Conservation (phyloP, 495 filamentous ascomycete species). For the Neurospora tetrasperma region DNA sequence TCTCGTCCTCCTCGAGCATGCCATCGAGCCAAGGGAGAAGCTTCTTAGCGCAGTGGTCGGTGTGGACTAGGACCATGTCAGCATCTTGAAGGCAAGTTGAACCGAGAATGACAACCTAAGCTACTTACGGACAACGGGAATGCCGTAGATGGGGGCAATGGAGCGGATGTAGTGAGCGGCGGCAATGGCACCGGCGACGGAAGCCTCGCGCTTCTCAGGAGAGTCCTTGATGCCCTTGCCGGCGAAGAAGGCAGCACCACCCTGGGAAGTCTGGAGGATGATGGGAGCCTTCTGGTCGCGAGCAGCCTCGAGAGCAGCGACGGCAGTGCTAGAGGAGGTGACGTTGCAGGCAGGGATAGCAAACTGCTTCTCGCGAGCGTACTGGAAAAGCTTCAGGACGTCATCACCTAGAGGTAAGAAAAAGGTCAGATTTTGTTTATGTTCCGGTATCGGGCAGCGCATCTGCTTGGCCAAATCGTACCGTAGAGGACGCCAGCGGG, state of each 20-base stretch:
- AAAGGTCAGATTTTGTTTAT: neutral
- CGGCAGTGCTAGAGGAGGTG: conserved; percentile 82
- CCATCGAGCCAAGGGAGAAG: conserved; percentile 90
- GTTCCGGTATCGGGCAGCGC: conserved; percentile 4
- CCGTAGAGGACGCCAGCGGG: conserved; percentile 9
- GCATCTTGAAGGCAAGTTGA: neutral
- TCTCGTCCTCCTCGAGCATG: conserved; percentile 86
- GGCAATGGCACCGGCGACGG: conserved; percentile 77
- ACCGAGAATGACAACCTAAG: neutral
- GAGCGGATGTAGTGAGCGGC: conserved; percentile 89
- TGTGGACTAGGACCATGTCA: conserved; percentile 13
- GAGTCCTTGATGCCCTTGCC: conserved; percentile 87
- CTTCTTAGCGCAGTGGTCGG: conserved; percentile 85
- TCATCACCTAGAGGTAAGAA: conserved; percentile 52
- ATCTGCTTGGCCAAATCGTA: neutral
- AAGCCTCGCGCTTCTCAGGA: conserved; percentile 62
- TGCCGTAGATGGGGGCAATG: conserved; percentile 75
- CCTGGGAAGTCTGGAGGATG: conserved; percentile 85
- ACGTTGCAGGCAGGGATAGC: conserved; percentile 84
- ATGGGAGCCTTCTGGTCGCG: conserved; percentile 79
- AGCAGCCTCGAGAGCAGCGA: conserved; percentile 86
- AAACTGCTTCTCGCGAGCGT: conserved; percentile 73
- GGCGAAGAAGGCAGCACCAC: conserved; percentile 88
- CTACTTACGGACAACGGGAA: conserved; percentile 87
- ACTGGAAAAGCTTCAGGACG: conserved; percentile 73